Evolutionary conservation across 192 early-diverging fungal genomes (phyloP).

Genomic region (Coemansia furcata): DNA sequence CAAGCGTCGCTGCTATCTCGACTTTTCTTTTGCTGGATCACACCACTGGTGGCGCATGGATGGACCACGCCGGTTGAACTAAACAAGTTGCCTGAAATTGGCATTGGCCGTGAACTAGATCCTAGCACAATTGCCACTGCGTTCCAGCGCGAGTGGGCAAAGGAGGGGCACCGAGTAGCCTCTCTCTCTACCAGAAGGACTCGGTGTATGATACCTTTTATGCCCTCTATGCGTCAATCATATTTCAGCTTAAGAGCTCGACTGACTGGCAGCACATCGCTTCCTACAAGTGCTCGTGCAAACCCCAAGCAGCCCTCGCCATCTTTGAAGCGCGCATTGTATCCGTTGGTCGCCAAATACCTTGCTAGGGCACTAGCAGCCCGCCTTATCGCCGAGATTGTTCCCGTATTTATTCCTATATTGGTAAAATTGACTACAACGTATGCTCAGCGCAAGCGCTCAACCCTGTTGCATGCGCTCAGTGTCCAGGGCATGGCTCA

Average conservation of each 20-base stretch:
- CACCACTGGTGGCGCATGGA: constrained; percentile 37
- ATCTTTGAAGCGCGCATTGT: constrained; percentile 13
- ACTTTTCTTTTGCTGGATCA: constrained; percentile 44
- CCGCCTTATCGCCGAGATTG: constrained; percentile 36
- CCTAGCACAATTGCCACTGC: constrained; percentile 18
- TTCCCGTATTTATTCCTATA: constrained; percentile 42
- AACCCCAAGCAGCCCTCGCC: constrained; percentile 3
- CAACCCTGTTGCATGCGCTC: constrained; percentile 14
- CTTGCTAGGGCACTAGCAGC: constrained; percentile 27
- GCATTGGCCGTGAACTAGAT: constrained; percentile 34
- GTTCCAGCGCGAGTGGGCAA: constrained; percentile 30
- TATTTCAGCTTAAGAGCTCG: background rate
- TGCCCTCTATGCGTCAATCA: background rate
- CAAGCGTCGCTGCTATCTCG: constrained; percentile 38
- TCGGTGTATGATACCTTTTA: background rate
- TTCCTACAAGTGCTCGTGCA: background rate
- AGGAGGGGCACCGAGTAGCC: constrained; percentile 17
- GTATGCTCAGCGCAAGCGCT: constrained; percentile 45
- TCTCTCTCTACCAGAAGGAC: background rate
- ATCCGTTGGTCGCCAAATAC: constrained; percentile 23
- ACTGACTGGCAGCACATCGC: background rate
- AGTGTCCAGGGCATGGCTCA: background rate
- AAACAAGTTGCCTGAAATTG: constrained; percentile 34
- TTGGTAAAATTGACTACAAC: constrained; percentile 37
- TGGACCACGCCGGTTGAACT: constrained; percentile 29